Conservation (phyloP, 805 yeast genomes). For the Pichia ethanolica region DNA sequence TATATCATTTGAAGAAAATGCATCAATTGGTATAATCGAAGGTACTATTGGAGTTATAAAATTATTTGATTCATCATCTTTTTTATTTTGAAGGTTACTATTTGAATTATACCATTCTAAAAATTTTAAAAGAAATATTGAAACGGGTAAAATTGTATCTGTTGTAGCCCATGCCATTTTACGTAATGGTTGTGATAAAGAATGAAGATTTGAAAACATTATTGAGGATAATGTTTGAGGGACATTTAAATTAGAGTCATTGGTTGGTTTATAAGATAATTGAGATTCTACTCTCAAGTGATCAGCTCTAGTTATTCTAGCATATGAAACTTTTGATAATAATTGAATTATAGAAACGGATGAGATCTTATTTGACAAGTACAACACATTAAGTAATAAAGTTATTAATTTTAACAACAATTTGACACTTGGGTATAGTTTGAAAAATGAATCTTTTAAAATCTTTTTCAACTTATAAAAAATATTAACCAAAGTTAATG, state of each 20-base stretch:
- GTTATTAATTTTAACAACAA: conserved; percentile 40
- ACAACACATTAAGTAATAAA: conserved; percentile 52
- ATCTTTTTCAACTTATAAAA: not conserved
- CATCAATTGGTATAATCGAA: conserved; percentile 1
- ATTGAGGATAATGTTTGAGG: conserved; percentile 5
- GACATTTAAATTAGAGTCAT: not conserved
- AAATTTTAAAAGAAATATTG: conserved; percentile 74
- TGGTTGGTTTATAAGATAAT: not conserved
- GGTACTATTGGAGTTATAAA: conserved; percentile 8
- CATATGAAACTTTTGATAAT: conserved; percentile 53
- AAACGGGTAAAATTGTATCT: conserved; percentile 60
- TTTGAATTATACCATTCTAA: conserved; percentile 91
- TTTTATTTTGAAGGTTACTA: conserved; percentile 50
- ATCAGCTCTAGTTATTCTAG: conserved; percentile 51
- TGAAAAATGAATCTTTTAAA: conserved; percentile 36
- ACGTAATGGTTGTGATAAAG: conserved; percentile 17
- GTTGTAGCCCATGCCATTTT: conserved; percentile 22
- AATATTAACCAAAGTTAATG: not conserved
- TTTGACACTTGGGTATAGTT: conserved; percentile 54
- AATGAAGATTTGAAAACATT: not conserved
- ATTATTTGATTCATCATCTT: conserved; percentile 33
- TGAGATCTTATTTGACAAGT: conserved; percentile 57
- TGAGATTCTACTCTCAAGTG: conserved; percentile 32
- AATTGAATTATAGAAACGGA: conserved; percentile 58
- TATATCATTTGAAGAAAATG: conserved; percentile 6